phyloP scores from a whole-genome alignment of 2,329 filamentous ascomycete species.

The Beauveria asiatica region DNA sequence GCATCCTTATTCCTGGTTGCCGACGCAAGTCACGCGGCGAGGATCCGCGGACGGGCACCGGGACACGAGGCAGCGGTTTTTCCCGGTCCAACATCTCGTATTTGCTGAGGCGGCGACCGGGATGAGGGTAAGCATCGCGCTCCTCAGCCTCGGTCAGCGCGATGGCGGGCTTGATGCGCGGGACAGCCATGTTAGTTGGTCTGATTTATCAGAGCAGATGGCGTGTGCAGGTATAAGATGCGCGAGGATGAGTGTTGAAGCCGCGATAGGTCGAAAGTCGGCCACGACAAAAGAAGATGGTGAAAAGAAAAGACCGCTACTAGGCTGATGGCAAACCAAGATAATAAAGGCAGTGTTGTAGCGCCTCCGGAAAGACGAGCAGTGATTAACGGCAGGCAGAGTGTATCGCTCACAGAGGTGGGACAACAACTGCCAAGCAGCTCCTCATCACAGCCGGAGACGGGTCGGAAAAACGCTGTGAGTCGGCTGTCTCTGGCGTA shows the following conservation, averaged over 20 bases:
- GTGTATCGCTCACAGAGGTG: background rate
- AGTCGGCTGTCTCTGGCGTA: background rate
- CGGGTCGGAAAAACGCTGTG: background rate
- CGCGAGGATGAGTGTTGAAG: too few relatives aligned
- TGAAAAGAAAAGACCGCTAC: background rate
- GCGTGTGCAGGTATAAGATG: background rate
- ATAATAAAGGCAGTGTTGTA: background rate
- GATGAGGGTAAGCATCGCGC: conserved; percentile 8
- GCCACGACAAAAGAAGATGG: too few relatives aligned
- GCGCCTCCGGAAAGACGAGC: background rate
- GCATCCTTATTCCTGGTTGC: background rate
- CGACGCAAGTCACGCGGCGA: background rate
- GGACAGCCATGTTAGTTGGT: background rate
- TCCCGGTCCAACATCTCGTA: background rate
- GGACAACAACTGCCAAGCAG: background rate
- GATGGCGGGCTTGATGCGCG: conserved; percentile 7
- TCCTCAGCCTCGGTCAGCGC: conserved; percentile 5
- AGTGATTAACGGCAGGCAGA: background rate
- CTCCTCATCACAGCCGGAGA: background rate
- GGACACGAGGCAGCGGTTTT: conserved; percentile 4
- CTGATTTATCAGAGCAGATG: background rate
- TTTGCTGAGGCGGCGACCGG: conserved; percentile 8
- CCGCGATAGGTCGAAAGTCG: too few relatives aligned
- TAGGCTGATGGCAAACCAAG: background rate
- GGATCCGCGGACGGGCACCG: background rate